phyloP scores from a whole-genome alignment of 2,329 filamentous ascomycete genomes.

The Talaromyces marneffei region DNA sequence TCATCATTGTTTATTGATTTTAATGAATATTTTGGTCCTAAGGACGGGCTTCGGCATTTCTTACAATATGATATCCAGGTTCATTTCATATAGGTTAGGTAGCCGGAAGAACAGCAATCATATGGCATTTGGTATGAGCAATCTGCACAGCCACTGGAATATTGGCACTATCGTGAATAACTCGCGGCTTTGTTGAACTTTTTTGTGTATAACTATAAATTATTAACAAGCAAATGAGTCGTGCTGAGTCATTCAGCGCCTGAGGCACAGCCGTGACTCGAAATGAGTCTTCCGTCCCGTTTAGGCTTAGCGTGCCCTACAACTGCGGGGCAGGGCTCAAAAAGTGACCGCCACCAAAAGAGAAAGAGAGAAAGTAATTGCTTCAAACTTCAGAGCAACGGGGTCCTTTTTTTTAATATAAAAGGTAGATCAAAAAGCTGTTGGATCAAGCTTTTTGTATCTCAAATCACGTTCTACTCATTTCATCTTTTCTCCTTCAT shows the following conservation, averaged over 20 bases:
- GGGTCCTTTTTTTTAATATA: neutral
- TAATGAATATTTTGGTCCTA: neutral
- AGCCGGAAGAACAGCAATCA: neutral
- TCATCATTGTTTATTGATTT: constrained; percentile 5
- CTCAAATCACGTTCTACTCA: neutral
- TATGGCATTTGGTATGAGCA: neutral
- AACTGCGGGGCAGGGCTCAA: constrained; percentile 8
- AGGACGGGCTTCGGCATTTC: neutral
- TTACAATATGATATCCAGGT: neutral
- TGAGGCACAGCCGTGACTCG: constrained; percentile 10
- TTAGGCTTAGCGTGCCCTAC: neutral
- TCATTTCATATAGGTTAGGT: neutral
- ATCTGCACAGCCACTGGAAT: neutral
- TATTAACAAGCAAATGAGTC: no score
- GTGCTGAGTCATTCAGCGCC: constrained; percentile 4
- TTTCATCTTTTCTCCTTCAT: neutral
- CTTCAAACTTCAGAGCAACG: neutral
- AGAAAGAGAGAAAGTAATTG: neutral
- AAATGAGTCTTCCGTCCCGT: constrained; percentile 11
- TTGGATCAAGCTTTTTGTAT: neutral
- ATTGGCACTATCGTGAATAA: neutral
- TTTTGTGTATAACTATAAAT: no score
- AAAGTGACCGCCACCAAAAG: constrained; percentile 9
- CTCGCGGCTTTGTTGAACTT: no score
- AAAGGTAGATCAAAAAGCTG: neutral